Evolutionary conservation across 1,284 basidiomycete species (phyloP).

Genomic region (Anthracocystis walkeri): DNA sequence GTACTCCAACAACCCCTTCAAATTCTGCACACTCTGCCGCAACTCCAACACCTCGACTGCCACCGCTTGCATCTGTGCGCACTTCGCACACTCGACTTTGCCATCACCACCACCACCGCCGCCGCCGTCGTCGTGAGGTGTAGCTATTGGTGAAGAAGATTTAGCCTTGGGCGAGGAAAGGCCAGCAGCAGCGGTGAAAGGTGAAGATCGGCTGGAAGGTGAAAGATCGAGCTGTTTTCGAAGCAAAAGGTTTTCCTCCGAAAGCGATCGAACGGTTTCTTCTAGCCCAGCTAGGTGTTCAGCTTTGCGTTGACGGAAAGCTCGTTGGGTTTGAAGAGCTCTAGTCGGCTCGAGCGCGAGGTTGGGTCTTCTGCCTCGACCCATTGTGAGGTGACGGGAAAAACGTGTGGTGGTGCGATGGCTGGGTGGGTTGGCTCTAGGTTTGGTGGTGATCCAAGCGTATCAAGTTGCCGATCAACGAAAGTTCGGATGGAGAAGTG

Average conservation of each 20-base stretch:
- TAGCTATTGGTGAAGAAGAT: too few relatives aligned
- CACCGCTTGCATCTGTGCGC: too few relatives aligned
- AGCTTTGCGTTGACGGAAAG: constrained; percentile 56
- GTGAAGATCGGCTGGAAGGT: not conserved
- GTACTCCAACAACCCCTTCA: constrained; percentile 22
- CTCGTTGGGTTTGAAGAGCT: constrained; percentile 51
- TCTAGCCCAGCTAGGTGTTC: constrained; percentile 47
- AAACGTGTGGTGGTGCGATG: not conserved
- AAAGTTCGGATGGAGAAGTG: too few relatives aligned
- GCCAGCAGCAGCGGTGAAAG: too few relatives aligned
- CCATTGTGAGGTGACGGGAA: constrained; percentile 20
- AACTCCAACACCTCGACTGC: constrained; percentile 21
- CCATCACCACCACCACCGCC: too few relatives aligned
- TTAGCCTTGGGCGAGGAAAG: not conserved
- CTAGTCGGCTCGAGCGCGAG: constrained; percentile 52
- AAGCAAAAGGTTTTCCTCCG: constrained; percentile 38
- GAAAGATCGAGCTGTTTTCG: constrained; percentile 20
- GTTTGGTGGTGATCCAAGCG: not conserved
- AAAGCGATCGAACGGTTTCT: constrained; percentile 25
- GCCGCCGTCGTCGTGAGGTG: too few relatives aligned
- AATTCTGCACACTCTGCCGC: constrained; percentile 19
- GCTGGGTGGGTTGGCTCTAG: too few relatives aligned
- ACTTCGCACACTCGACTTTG: constrained; percentile 8
- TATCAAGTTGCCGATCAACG: too few relatives aligned
- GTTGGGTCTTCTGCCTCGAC: constrained; percentile 52